phyloP scores from a whole-genome alignment of 345 rosid genomes.

The Zanthoxylum bungeanum region DNA sequence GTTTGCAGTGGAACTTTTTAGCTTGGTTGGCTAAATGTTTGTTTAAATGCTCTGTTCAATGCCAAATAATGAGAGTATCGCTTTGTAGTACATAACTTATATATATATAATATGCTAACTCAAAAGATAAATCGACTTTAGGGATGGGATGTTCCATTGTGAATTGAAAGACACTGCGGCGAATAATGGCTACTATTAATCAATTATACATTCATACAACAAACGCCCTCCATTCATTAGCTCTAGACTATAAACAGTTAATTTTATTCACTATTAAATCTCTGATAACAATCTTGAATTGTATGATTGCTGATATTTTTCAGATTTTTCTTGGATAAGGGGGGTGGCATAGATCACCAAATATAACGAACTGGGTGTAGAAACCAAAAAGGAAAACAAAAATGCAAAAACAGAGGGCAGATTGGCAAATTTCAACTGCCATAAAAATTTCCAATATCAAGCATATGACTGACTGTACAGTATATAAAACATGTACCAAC shows the following conservation, averaged over 20 bases:
- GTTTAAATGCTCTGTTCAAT: too few species aligned
- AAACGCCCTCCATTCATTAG: not conserved
- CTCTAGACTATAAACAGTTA: not conserved
- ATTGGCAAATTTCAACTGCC: conserved; percentile 47
- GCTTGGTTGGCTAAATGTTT: not conserved
- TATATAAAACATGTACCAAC: conserved; percentile 34
- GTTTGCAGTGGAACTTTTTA: not conserved
- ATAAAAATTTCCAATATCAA: conserved; percentile 39
- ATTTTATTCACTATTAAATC: not conserved
- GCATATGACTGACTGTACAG: conserved; percentile 56
- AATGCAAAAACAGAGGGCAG: not conserved
- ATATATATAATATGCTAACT: too few species aligned
- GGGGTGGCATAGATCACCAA: not conserved
- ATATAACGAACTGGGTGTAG: not conserved
- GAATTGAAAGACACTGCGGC: too few species aligned
- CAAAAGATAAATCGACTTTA: too few species aligned
- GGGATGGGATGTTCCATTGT: too few species aligned
- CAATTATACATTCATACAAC: not conserved
- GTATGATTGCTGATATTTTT: not conserved
- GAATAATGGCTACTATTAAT: not conserved
- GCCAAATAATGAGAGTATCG: too few species aligned
- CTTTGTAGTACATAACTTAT: too few species aligned
- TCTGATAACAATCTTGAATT: not conserved
- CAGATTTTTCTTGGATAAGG: not conserved
- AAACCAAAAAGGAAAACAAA: not conserved